Evolutionary conservation across 129 eudicot genomes (phyloP).

Genomic region (Calendula officinalis): DNA sequence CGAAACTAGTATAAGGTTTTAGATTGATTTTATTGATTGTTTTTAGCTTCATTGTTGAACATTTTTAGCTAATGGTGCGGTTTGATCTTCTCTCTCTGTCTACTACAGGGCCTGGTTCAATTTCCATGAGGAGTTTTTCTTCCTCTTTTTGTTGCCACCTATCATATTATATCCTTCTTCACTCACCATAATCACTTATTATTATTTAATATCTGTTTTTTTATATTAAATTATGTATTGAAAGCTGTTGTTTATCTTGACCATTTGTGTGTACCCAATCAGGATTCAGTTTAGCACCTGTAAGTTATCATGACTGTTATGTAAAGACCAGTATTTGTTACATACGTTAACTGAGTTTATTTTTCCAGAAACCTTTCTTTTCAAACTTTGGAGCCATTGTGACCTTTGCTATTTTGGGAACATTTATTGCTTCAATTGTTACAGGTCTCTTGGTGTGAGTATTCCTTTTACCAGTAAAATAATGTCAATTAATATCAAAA

Average conservation of each 20-base stretch:
- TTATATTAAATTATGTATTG: conserved; percentile 1
- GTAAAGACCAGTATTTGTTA: too few species aligned
- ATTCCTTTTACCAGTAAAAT: background rate
- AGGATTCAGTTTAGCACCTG: conserved; percentile 97
- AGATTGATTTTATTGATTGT: background rate
- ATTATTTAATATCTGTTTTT: conserved; percentile 3
- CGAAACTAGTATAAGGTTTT: conserved; percentile 80
- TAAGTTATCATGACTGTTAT: conserved; percentile 41
- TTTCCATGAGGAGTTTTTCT: conserved; percentile 98
- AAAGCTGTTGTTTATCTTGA: conserved; percentile 48
- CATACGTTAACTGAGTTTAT: too few species aligned
- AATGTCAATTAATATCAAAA: background rate
- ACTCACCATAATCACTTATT: background rate
- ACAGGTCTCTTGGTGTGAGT: conserved; percentile 99
- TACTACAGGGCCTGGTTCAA: conserved; percentile 87
- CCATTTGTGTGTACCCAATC: conserved; percentile 72
- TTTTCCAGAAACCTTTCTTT: conserved; percentile 92
- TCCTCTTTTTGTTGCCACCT: conserved; percentile 91
- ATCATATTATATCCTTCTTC: conserved; percentile 93
- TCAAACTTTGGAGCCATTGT: conserved; percentile 99
- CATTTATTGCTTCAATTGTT: conserved; percentile 77
- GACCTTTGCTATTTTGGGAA: conserved; percentile 89
- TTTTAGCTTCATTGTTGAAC: conserved; percentile 13
- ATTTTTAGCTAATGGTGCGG: background rate
- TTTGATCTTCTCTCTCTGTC: background rate